Conservation (phyloP, 2,329 filamentous ascomycete species). For the Cladosporium colombiae region DNA sequence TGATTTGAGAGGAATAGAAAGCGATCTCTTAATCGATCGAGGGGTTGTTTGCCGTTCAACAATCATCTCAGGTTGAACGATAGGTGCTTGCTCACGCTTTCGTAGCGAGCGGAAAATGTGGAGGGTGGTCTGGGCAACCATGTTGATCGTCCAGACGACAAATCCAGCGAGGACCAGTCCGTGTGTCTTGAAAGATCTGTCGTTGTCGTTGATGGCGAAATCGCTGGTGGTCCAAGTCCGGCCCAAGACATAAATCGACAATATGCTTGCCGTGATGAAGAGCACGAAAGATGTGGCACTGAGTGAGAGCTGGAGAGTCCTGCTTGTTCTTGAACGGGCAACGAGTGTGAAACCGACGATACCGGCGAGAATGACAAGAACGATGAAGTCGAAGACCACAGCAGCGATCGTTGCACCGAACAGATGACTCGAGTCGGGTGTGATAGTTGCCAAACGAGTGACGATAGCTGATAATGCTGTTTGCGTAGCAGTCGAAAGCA, state of each 20-base stretch:
- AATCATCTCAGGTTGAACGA: neutral
- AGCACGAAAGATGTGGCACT: slow-evolving; percentile 21
- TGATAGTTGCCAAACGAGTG: slow-evolving; percentile 25
- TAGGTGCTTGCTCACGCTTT: slow-evolving; percentile 13
- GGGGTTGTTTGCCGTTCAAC: slow-evolving; percentile 17
- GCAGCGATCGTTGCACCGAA: slow-evolving; percentile 26
- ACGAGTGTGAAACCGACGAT: slow-evolving; percentile 21
- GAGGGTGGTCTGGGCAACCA: slow-evolving; percentile 30
- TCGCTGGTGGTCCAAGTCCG: slow-evolving; percentile 20
- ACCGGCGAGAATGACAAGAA: slow-evolving; percentile 24
- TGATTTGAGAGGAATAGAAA: slow-evolving; percentile 30
- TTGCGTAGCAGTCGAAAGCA: slow-evolving; percentile 25
- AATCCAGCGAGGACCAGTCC: slow-evolving; percentile 30
- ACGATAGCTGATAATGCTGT: slow-evolving; percentile 26
- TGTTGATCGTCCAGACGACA: slow-evolving; percentile 30
- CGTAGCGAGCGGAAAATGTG: slow-evolving; percentile 30
- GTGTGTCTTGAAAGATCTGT: slow-evolving; percentile 1
- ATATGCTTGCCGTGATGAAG: slow-evolving; percentile 24
- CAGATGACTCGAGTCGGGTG: slow-evolving; percentile 15
- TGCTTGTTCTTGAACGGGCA: slow-evolving; percentile 22
- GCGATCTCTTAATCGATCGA: slow-evolving; percentile 19
- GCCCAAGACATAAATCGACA: slow-evolving; percentile 27
- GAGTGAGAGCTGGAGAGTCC: slow-evolving; percentile 19
- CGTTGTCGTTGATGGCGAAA: neutral
- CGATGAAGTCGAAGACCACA: slow-evolving; percentile 28